Evolutionary conservation across 495 filamentous ascomycete species (phyloP).

Genomic region (Hyaloscypha hepaticicola): DNA sequence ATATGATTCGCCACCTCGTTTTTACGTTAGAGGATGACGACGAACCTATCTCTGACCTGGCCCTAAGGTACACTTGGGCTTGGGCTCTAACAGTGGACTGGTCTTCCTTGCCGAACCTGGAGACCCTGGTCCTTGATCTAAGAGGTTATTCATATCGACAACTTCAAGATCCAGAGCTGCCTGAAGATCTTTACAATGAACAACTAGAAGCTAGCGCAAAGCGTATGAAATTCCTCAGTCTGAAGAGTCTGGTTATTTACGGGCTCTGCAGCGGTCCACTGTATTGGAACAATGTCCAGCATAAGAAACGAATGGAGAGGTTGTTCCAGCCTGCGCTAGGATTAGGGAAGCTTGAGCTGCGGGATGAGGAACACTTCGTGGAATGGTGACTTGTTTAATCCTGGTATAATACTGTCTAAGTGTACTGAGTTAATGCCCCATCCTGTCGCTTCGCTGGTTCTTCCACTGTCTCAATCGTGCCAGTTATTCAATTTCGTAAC

Average conservation of each 20-base stretch:
- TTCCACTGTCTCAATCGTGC: neutral
- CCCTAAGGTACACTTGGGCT: neutral
- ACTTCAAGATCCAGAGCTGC: neutral
- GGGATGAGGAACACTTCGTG: neutral
- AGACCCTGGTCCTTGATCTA: constrained; percentile 11
- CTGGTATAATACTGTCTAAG: neutral
- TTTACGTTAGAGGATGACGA: neutral
- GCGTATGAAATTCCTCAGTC: constrained; percentile 4
- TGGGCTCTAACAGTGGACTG: constrained; percentile 13
- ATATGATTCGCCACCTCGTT: constrained; percentile 4
- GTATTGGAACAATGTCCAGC: neutral
- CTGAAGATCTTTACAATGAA: neutral
- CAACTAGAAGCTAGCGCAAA: neutral
- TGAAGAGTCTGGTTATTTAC: constrained; percentile 2
- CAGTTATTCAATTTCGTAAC: constrained; percentile 11
- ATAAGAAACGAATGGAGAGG: neutral
- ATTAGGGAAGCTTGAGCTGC: neutral
- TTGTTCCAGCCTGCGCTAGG: constrained; percentile 1
- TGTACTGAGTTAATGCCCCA: neutral
- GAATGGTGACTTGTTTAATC: neutral
- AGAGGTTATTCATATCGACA: neutral
- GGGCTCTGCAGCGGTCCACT: neutral
- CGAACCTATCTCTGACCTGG: neutral
- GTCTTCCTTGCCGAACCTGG: constrained; percentile 7
- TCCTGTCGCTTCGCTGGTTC: neutral